A percentile compares a stretch with the other conserved stretches of the same genome.
These are phyloP conservation scores for Scleroderma bovista DNA, from an alignment of 768 basidiomycete genomes.

Conservation along the genomic window DNA sequence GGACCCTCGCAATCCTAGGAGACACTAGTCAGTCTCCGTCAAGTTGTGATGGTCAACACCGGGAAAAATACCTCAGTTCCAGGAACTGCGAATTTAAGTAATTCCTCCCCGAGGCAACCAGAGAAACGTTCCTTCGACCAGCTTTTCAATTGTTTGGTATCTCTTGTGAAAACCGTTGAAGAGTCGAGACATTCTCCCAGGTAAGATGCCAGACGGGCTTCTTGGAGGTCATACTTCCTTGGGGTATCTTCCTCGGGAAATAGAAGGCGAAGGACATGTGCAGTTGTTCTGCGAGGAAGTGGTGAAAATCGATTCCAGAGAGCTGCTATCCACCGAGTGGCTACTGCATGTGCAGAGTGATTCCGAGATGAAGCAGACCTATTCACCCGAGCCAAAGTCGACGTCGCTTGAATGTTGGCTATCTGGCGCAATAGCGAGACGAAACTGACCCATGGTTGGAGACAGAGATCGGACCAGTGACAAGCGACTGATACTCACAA, in stretches of 20 bases:
- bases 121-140: constrained; percentile 40
- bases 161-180: constrained; percentile 22
- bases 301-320: constrained; percentile 41
- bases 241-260: constrained; percentile 77
- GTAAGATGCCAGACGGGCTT: constrained; percentile 48
- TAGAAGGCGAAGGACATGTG: constrained; percentile 64
- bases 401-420: constrained; percentile 21
- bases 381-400: constrained; percentile 13
- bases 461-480: background rate
- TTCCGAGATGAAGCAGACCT: background rate
- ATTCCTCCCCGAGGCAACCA: constrained; percentile 70
- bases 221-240: constrained; percentile 71
- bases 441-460: constrained; percentile 33
- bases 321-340: constrained; percentile 39
- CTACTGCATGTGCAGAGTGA: constrained; percentile 36
- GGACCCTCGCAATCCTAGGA: constrained; percentile 20
- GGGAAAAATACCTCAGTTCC: constrained; percentile 27
- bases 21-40: constrained; percentile 2
- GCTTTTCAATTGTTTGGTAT: constrained; percentile 20
- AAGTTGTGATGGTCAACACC: background rate
- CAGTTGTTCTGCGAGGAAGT: constrained; percentile 48
- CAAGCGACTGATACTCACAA: constrained; percentile 30
- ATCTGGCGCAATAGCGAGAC: constrained; percentile 48
- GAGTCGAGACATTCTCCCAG: constrained; percentile 48
- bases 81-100: constrained; percentile 39